Base-by-base conservation (phyloP, 768 basidiomycete genomes). In the Termitomyces sp. region DNA sequence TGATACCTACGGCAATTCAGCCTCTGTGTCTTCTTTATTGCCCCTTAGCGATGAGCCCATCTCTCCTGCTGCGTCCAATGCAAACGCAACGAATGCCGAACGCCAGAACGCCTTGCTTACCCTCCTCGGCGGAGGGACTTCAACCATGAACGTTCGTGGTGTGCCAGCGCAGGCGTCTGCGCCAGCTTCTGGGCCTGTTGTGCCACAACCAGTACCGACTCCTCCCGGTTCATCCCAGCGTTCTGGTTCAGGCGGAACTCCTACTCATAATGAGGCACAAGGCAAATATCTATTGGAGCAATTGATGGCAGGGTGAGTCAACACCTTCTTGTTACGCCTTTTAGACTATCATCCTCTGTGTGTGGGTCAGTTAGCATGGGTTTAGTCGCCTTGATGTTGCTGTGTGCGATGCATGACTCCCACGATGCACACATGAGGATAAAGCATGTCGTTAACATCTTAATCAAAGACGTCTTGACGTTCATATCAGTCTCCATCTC, bases 261-360 rank as follows among this genome's bases (percentile, higher is more conserved):
- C 84, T 4, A 75, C 81, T 13, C 82, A 79, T 59, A 83, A 79
- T 64, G 87, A 90, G 61, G 72, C 82, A 0, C 88, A 89, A 68
- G 86, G 87, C 58, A 90, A 91, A 73, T 77, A 85, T 60, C 70
- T 93, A 64, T 73, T 93, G 60, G 91, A 93, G 63, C 88, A 91
- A 68, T 76, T 93, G 60, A 89, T 93, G 85, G 78, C 85, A 58
- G 87, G 88, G 91, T 93, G 69, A 74, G 87, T 78, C 16, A 60
- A 11, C 7, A 42, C 36, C 20, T 16, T 27, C 22, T n/a, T 4
- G 57, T 31, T 58, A 63, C 58, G 58, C 63, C 44, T 51, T 18
- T 54, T 9, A 42, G 2, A 39, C 6, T 55, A 45, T 37, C 9
- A 30, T 37, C 16, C 39, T 52, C 31, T 24, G 15, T 33, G 30